Percentiles rank a stretch among this genome's conserved stretches.
These are phyloP conservation scores for Suillus alpinus DNA, from an alignment of 768 basidiomycete genomes.

Conservation along the genomic window DNA sequence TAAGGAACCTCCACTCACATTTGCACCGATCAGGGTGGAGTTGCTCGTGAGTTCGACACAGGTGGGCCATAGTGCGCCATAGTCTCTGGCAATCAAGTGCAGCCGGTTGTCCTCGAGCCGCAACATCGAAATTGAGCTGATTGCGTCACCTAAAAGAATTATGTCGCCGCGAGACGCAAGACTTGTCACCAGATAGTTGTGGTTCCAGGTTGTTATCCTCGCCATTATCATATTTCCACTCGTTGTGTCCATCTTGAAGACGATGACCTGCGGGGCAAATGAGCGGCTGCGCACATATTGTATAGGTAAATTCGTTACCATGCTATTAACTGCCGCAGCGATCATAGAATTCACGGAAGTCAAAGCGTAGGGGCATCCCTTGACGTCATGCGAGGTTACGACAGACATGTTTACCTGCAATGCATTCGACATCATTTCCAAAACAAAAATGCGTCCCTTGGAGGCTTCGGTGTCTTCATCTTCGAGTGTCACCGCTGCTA, in stretches of 20 bases:
- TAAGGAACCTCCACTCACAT: slow-evolving; percentile 47
- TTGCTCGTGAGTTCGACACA: slow-evolving; percentile 56
- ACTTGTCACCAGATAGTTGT: slow-evolving; percentile 76
- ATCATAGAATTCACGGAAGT: slow-evolving; percentile 48
- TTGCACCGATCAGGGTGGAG: slow-evolving; percentile 64
- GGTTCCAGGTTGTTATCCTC: slow-evolving; percentile 63
- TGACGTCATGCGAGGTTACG: slow-evolving; percentile 43
- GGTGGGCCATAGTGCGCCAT: slow-evolving; percentile 72
- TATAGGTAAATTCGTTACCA: slow-evolving; percentile 44
- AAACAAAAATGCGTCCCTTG: slow-evolving; percentile 60
- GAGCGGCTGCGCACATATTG: not conserved
- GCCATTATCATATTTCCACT: slow-evolving; percentile 29
- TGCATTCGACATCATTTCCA: slow-evolving; percentile 36
- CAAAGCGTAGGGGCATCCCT: slow-evolving; percentile 72
- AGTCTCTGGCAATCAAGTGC: slow-evolving; percentile 65
- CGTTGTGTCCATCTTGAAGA: slow-evolving; percentile 41
- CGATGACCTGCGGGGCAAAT: slow-evolving; percentile 39
- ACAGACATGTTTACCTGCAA: slow-evolving; percentile 24
- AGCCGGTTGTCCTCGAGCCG: slow-evolving; percentile 45
- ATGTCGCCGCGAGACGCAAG: slow-evolving; percentile 53
- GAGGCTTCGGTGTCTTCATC: slow-evolving; percentile 48
- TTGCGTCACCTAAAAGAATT: slow-evolving; percentile 74
- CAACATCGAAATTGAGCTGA: slow-evolving; percentile 75
- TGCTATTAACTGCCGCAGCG: slow-evolving; percentile 72
- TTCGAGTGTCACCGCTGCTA: slow-evolving; percentile 44